phyloP scores from a whole-genome alignment of 192 early-diverging fungal genomes.

The Anaeromyces robustus region DNA sequence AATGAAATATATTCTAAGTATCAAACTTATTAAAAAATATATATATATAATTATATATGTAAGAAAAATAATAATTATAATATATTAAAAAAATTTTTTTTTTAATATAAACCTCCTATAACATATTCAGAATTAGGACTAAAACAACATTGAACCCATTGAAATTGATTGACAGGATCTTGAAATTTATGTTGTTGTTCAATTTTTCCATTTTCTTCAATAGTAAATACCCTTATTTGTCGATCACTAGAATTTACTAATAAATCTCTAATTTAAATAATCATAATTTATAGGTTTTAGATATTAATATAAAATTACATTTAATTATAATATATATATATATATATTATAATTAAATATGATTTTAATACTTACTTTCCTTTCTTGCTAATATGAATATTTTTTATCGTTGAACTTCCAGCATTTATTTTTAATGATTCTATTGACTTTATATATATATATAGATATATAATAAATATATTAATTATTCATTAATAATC shows the following conservation, averaged over 20 bases:
- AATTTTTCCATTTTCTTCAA: slow-evolving; percentile 15
- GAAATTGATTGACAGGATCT: slow-evolving; percentile 77
- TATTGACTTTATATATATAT: background rate
- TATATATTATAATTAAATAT: background rate
- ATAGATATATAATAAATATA: too few species aligned
- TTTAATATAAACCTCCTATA: slow-evolving; percentile 54
- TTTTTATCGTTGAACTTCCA: slow-evolving; percentile 28
- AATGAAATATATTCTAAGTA: too few species aligned
- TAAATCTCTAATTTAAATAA: slow-evolving; percentile 37
- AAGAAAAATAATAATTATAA: too few species aligned
- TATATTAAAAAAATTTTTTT: too few species aligned
- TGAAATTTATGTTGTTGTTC: slow-evolving; percentile 44
- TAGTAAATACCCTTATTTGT: slow-evolving; percentile 54
- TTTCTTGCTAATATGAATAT: slow-evolving; percentile 44
- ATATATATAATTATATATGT: slow-evolving; percentile 7
- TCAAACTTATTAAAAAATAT: slow-evolving; percentile 5
- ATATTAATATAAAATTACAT: too few species aligned
- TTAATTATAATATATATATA: background rate
- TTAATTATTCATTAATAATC: too few species aligned
- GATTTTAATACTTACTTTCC: slow-evolving; percentile 31
- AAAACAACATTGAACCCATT: slow-evolving; percentile 80
- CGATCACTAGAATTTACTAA: slow-evolving; percentile 67
- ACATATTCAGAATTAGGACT: slow-evolving; percentile 82
- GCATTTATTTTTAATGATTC: slow-evolving; percentile 10
- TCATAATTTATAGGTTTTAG: slow-evolving; percentile 13